Conservation (phyloP, 495 filamentous ascomycete species). For the Xylaria bambusicola region DNA sequence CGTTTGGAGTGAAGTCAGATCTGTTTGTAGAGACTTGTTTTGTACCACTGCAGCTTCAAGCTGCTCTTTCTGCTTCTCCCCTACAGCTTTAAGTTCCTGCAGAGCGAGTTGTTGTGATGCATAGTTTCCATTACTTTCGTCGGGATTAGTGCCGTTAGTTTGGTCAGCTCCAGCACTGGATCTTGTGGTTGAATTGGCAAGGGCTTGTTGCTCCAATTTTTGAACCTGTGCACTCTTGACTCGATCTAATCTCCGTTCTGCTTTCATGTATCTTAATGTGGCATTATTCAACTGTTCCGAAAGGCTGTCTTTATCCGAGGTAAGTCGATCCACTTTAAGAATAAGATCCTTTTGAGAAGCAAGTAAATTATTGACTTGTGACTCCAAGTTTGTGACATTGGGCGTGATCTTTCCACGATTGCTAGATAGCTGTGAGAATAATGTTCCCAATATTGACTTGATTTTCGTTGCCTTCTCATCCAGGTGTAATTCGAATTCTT, state of each 20-base stretch:
- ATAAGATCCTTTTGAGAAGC: constrained; percentile 79
- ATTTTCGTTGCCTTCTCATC: constrained; percentile 54
- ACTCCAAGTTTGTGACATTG: constrained; percentile 71
- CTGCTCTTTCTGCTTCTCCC: constrained; percentile 83
- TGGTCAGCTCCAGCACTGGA: constrained; percentile 49
- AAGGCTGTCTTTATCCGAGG: constrained; percentile 78
- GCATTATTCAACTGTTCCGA: constrained; percentile 82
- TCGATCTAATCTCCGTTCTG: constrained; percentile 90
- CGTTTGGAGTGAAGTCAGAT: constrained; percentile 67
- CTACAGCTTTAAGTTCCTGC: constrained; percentile 70
- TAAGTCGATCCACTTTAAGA: constrained; percentile 72
- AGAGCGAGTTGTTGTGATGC: constrained; percentile 62
- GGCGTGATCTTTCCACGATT: constrained; percentile 53
- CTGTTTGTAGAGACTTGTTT: constrained; percentile 74
- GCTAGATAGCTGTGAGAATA: constrained; percentile 44
- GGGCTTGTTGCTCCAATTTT: constrained; percentile 87
- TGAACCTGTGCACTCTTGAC: constrained; percentile 84
- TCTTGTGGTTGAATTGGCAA: constrained; percentile 59
- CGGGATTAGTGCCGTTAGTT: constrained; percentile 58
- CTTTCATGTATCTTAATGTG: constrained; percentile 86
- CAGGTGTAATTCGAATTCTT: constrained; percentile 78
- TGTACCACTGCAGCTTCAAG: constrained; percentile 74
- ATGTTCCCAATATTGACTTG: constrained; percentile 42
- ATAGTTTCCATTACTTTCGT: constrained; percentile 58
- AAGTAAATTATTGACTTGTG: constrained; percentile 69